A percentile compares a stretch with the other conserved stretches of the same genome.
phyloP scores from a whole-genome alignment of 1,139 yeast species.

The Candida albicans region DNA sequence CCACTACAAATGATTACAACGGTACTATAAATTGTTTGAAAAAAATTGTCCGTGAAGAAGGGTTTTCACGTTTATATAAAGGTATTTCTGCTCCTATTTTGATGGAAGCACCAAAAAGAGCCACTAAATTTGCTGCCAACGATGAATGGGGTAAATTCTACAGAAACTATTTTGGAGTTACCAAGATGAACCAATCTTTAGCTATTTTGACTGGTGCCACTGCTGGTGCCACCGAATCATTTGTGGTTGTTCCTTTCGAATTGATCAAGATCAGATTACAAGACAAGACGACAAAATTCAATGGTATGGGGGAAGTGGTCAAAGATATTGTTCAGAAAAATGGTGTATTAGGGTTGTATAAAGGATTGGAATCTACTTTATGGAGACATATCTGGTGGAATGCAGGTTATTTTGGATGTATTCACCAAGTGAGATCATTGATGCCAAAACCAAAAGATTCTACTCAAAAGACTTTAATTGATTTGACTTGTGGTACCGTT shows the following conservation, averaged over 20 bases:
- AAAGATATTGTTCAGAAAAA: conserved; percentile 67
- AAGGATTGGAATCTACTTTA: conserved; percentile 93
- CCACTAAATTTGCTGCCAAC: conserved; percentile 97
- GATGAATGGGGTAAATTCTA: conserved; percentile 95
- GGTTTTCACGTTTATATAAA: conserved; percentile 77
- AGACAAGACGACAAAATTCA: conserved; percentile 79
- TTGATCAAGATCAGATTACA: conserved; percentile 85
- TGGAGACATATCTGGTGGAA: conserved; percentile 98
- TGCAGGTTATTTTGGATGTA: conserved; percentile 96
- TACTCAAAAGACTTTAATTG: conserved; percentile 77
- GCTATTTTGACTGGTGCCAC: conserved; percentile 95
- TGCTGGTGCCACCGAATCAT: conserved; percentile 96
- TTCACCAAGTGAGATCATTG: conserved; percentile 77
- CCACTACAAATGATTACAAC: conserved; percentile 63
- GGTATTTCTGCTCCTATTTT: conserved; percentile 95
- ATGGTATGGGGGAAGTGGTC: conserved; percentile 84
- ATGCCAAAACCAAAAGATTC: conserved; percentile 75
- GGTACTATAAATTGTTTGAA: conserved; percentile 84
- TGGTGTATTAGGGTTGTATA: conserved; percentile 84
- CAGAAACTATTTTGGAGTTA: conserved; percentile 67
- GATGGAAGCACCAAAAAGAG: conserved; percentile 99
- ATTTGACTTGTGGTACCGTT: conserved; percentile 85
- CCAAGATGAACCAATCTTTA: conserved; percentile 73
- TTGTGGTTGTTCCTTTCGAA: conserved; percentile 96
- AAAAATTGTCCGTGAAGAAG: conserved; percentile 85